Evolutionary conservation across 2,329 filamentous ascomycete species (phyloP), one percentile per base, ranked within the genome.

Genomic region (Colletotrichum sp.): DNA sequence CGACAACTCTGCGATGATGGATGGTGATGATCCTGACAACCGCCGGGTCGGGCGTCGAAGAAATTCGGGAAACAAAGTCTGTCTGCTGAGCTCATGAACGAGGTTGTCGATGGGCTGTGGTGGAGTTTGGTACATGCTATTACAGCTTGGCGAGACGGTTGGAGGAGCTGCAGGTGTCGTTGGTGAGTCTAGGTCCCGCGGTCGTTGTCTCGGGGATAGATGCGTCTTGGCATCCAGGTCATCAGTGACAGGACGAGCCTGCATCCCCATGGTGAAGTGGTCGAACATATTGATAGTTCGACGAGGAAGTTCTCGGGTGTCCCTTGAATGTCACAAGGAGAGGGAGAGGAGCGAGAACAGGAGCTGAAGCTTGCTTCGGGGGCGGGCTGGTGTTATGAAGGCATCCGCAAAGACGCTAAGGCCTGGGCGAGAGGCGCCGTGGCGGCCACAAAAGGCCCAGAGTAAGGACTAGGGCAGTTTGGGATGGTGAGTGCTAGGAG

Each of bases 371-470:
- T 64, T 34, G 60, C 32, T n/a, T 49, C 18, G 59, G 59, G 65
- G 65, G 34, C 10, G 49, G 52, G 65, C 36, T 67, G 60, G 60
- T 75, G 18, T 76, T 71, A 75, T 75, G 75, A 76, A 76, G 75
- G 59, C 75, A 76, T 76, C 71, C 66, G 55, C 71, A 66, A 55
- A 24, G 28, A 49, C 71, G 75, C 71, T 76, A 63, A 66, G 13
- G 64, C 49, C 18, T 66, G 66, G 59, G 65, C 60, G 66, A 62
- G 30, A 44, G 34, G 36, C 65, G 70, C 71, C 59, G 65, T 71
- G 71, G 74, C 71, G 30, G 71, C 71, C 60, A 75, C 65, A 32
- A 76, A 69, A 75, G 74, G 66, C 71, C 74, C 21, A 55, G 62
- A 55, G 65, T 39, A 52, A 75, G 24, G 49, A 52, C 71, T 57